Percentiles rank a stretch among this genome's conserved stretches.
Conservation (phyloP, 202 grass and related monocot species). For the Panicum virgatum region DNA sequence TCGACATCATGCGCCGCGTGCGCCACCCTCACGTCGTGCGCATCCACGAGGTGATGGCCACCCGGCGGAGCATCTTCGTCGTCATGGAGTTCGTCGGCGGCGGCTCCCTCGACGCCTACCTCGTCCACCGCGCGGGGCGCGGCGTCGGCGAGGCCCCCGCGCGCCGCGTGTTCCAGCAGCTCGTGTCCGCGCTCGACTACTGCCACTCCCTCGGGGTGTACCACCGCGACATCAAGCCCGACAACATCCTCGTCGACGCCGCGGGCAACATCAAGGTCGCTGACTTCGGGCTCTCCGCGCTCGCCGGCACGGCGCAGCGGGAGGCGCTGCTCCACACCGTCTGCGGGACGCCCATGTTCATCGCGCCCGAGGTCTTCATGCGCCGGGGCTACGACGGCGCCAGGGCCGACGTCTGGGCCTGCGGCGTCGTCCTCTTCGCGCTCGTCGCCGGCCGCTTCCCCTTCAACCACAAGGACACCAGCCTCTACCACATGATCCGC, state of each 20-base stretch:
- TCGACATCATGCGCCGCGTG: slow-evolving; percentile 55
- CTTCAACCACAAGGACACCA: slow-evolving; percentile 30
- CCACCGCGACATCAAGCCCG: slow-evolving; percentile 69
- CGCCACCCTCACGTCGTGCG: slow-evolving; percentile 60
- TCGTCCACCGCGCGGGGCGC: slow-evolving; percentile 12
- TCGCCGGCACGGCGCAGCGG: slow-evolving; percentile 35
- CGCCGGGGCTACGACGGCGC: slow-evolving; percentile 56
- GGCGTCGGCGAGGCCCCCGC: slow-evolving; percentile 47
- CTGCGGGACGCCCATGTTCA: slow-evolving; percentile 58
- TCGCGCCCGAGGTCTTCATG: slow-evolving; percentile 49
- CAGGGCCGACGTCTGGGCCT: slow-evolving; percentile 63
- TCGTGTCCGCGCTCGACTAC: slow-evolving; percentile 51
- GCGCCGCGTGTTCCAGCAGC: slow-evolving; percentile 58
- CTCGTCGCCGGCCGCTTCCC: slow-evolving; percentile 53
- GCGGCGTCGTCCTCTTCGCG: slow-evolving; percentile 60
- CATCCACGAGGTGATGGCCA: slow-evolving; percentile 67
- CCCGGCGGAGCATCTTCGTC: slow-evolving; percentile 51
- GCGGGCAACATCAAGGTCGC: slow-evolving; percentile 58
- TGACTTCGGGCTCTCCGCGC: slow-evolving; percentile 58
- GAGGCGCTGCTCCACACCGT: slow-evolving; percentile 55
- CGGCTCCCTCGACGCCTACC: slow-evolving; percentile 52
- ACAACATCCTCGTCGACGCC: slow-evolving; percentile 63
- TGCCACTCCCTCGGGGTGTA: slow-evolving; percentile 59
- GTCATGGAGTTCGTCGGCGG: slow-evolving; percentile 67
- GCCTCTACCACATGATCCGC: slow-evolving; percentile 46